Evolutionary conservation across 306 rosid genomes (phyloP), one percentile per base, ranked within the genome.

Genomic region (Vigna mungo): DNA sequence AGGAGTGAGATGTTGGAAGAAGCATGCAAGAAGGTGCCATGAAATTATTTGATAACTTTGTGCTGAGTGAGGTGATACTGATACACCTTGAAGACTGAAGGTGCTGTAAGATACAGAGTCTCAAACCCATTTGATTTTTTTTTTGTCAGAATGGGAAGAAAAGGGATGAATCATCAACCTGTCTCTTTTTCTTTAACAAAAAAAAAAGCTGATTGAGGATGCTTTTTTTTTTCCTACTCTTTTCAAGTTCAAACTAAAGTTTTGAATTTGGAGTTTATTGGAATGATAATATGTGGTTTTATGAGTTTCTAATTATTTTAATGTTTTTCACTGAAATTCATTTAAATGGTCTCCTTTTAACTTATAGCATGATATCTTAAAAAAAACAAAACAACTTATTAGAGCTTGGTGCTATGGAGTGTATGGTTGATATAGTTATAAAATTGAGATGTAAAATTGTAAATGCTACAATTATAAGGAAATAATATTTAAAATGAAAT

Each of bases 141-240:
- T 72, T 78, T 44, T 72, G 27, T 25, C 4, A 65, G 71, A 78
- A 72, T 72, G 80, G 86, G 86, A 82, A 64, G 76, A 66, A 82
- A 78, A 78, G 27, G 76, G 79, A 56, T 64, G 71, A 47, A 72
- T 37, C 52, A 65, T 72, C 70, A 72, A 78, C 52, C 64, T 47
- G 16, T 43, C n/a, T 32, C 62, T 36, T 18, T 20, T 16, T 32
- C 15, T 48, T 16, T 27, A 0, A 47, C 17, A 39, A 37, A 41
- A 41, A 43, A 11, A 56, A 25, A 41, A 48, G 18, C 34, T 1
- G 20, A 9, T 65, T 17, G 2, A 65, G 64, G 59, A 32, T 9
- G 60, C 6, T 37, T 36, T 61, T 37, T 64, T 55, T 60, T 20
- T 47, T 30, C 32, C 6, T 21, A 52, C 10, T 44, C 17, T 20